These are phyloP conservation scores for Cucumis hystrix DNA, from an alignment of 306 rosid species.

Conservation along the genomic window DNA sequence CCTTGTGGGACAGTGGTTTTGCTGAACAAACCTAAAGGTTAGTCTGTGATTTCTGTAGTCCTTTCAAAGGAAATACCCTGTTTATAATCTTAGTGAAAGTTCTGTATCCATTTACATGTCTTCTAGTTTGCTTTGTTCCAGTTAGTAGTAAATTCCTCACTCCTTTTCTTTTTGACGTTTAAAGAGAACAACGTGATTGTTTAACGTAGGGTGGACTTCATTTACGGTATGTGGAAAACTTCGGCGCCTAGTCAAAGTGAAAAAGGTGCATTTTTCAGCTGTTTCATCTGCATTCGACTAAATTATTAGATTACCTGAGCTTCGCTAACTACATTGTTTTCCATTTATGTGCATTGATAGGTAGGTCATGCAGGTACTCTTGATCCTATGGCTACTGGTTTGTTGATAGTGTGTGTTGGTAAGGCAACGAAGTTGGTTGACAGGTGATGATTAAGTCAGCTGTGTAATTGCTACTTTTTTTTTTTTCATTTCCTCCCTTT, in stretches of 20 bases:
- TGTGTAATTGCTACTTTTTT: background rate
- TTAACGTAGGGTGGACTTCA: slow-evolving; percentile 82
- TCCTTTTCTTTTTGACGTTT: background rate
- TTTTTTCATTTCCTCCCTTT: background rate
- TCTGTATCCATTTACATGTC: background rate
- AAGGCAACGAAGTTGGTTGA: slow-evolving; percentile 89
- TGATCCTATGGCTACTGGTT: slow-evolving; percentile 98
- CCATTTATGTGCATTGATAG: slow-evolving; percentile 30
- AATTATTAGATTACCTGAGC: background rate
- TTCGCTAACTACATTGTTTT: background rate
- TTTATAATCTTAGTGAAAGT: background rate
- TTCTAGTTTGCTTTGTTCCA: background rate
- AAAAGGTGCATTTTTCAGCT: slow-evolving; percentile 43
- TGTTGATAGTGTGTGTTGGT: slow-evolving; percentile 88
- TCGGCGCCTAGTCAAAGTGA: slow-evolving; percentile 86
- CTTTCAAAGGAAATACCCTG: background rate
- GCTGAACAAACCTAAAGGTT: slow-evolving; percentile 92
- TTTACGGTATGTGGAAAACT: slow-evolving; percentile 94
- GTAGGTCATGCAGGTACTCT: slow-evolving; percentile 99
- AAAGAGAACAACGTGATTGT: slow-evolving; percentile 2
- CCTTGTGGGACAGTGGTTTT: slow-evolving; percentile 69
- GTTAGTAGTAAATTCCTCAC: background rate
- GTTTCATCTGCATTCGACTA: background rate
- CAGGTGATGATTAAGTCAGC: slow-evolving; percentile 25
- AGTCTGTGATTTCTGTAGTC: slow-evolving; percentile 2